A percentile compares a stretch with the other conserved stretches of the same genome.
These are phyloP conservation scores for Exsudoporus frostii DNA, from an alignment of 768 basidiomycete species.

Conservation along the genomic window DNA sequence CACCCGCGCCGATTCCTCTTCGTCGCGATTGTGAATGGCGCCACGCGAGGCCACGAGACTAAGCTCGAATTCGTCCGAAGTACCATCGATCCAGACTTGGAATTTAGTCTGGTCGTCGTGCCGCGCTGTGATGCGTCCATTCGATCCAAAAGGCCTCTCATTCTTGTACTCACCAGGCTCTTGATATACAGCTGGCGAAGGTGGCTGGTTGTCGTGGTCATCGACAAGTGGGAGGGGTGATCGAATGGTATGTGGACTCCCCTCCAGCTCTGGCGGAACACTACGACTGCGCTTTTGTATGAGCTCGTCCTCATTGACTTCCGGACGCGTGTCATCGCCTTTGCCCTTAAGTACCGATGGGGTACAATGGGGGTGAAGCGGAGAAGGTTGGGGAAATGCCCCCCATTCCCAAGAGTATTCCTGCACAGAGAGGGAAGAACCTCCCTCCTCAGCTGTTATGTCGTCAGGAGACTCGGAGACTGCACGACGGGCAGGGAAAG, in stretches of 20 bases:
- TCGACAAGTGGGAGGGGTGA: slow-evolving; percentile 21
- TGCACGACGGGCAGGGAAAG: slow-evolving; percentile 45
- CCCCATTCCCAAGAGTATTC: slow-evolving; percentile 97
- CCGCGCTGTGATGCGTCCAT: slow-evolving; percentile 57
- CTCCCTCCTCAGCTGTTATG: slow-evolving; percentile 2
- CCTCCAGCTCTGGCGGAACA: slow-evolving; percentile 53
- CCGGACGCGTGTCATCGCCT: slow-evolving; percentile 6
- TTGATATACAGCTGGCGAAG: neutral
- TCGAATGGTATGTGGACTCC: slow-evolving; percentile 34
- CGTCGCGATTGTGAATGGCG: slow-evolving; percentile 37
- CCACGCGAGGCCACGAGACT: slow-evolving; percentile 49
- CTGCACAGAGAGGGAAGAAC: slow-evolving; percentile 36
- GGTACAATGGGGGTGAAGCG: slow-evolving; percentile 50
- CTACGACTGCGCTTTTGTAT: slow-evolving; percentile 48
- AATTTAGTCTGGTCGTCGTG: slow-evolving; percentile 61
- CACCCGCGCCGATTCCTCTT: slow-evolving; percentile 49
- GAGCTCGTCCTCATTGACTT: slow-evolving; percentile 20
- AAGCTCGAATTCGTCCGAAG: slow-evolving; percentile 66
- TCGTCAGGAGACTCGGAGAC: slow-evolving; percentile 65
- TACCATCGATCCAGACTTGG: slow-evolving; percentile 59
- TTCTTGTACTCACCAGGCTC: slow-evolving; percentile 3
- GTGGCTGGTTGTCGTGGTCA: slow-evolving; percentile 21
- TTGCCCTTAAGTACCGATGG: slow-evolving; percentile 16
- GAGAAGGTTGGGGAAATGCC: slow-evolving; percentile 78
- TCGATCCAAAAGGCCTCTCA: slow-evolving; percentile 39